Evolutionary conservation across 371 early-diverging fungal genomes (phyloP), one percentile per base, ranked within the genome.

Genomic region (Circinella umbellata): DNA sequence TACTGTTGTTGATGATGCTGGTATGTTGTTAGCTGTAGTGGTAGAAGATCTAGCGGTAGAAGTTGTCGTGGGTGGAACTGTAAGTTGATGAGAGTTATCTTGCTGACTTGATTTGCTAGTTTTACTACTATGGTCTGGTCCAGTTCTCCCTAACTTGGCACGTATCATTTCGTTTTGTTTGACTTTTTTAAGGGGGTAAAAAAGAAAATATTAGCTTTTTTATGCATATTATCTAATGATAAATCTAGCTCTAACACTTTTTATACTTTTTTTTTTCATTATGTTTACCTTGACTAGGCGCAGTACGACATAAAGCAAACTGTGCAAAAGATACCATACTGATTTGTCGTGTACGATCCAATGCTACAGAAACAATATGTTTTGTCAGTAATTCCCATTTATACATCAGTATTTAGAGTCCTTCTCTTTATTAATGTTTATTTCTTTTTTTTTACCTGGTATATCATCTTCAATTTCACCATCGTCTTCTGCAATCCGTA

Each of bases 381-480:
- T 27, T 27, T 27, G 27, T 27, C 27, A 27, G 35, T 3, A 36
- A 42, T n/a, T n/a, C 13, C 34, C 20, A 5, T 18, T n/a, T 18
- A 10, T 18, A n/a, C 13, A 46, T 42, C 3, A 42, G 42, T 42
- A 42, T 27, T 27, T 27, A 2, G 27, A 27, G 27, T 27, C 27
- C 27, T 27, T 27, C 27, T 27, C 0, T 27, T 27, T 27, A 27
- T 27, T 27, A 27, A 27, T 42, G 10, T 4, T 47, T n/a, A 38
- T 10, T 38, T 42, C 38, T 10, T 49, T 15, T 36, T 34, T 64
- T 57, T 69, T 85, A 94, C 94, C 96, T 51, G 98, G 98, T 72
- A 98, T 90, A 79, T 97, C 98, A 48, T 97, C 97, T 73, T 98
- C 99, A 63, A 98, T 92, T 48, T 89, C 90, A 17, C 98, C 98